Evolutionary conservation across 371 early-diverging fungal genomes (phyloP).

Genomic region (Lichtheimia ramosa): DNA sequence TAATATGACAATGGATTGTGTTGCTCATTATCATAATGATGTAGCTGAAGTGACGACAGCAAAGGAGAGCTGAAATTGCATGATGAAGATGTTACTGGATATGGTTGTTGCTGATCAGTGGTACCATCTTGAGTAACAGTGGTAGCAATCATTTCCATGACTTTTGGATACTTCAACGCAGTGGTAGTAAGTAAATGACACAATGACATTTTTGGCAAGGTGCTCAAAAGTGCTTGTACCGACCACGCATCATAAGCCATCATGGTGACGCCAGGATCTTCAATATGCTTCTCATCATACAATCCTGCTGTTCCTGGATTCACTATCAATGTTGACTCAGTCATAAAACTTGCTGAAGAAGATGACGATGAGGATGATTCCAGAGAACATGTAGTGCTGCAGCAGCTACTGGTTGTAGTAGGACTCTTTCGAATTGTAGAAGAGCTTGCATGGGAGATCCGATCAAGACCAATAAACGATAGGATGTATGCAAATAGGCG

Average conservation of each 20-base stretch:
- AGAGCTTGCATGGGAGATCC: conserved; percentile 9
- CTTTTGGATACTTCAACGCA: conserved; percentile 16
- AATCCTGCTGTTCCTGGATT: conserved; percentile 7
- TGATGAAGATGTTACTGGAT: too few species aligned
- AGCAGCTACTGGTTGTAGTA: not conserved
- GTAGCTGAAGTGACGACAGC: too few species aligned
- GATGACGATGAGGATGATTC: conserved; percentile 1
- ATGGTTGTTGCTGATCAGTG: not conserved
- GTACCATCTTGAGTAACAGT: not conserved
- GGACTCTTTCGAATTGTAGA: not conserved
- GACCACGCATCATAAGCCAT: conserved; percentile 19
- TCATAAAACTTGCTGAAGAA: conserved; percentile 15
- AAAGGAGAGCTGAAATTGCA: too few species aligned
- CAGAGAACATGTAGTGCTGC: conserved; percentile 4
- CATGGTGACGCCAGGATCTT: conserved; percentile 8
- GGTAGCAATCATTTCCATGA: conserved; percentile 20
- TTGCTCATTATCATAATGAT: not conserved
- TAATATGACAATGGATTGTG: not conserved
- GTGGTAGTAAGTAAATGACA: conserved; percentile 32
- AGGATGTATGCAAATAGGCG: conserved; percentile 15
- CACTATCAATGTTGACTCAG: conserved; percentile 26
- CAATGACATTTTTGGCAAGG: conserved; percentile 29
- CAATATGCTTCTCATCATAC: conserved; percentile 8
- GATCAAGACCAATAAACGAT: conserved; percentile 19
- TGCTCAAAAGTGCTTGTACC: conserved; percentile 23